Base-by-base conservation (phyloP, 192 early-diverging fungal species). In the Coemansia sp. region DNA sequence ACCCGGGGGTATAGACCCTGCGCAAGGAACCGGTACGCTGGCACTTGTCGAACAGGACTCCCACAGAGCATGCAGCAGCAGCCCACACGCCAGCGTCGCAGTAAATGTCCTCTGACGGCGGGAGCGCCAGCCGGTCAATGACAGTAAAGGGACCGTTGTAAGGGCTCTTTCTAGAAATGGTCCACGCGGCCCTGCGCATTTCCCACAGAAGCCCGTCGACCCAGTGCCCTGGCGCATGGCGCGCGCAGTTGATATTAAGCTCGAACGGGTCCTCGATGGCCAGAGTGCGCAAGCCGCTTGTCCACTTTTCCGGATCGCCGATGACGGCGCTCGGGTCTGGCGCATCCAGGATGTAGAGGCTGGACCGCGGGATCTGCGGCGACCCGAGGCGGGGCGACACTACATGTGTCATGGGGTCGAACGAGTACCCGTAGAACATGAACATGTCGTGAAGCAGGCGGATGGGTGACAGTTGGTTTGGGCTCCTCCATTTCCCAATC, bases 221-320 rank as follows among this genome's bases (percentile, higher is more conserved):
- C 78, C 78, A 81, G 59, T 72, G 69, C 2, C 66, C 29, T 34
- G 73, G 73, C 23, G 78, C 78, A 41, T 59, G 61, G 55, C 78
- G 73, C 2, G 64, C 78, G 22, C 73, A 75, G 57, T 81, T 81
- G 25, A 75, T 49, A 3, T 45, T 17, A 14, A 66, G 14, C 32
- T 81, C 78, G 5, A 81, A 81, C 2, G 73, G 73, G 34, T 81
- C 78, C 57, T 81, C 78, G 20, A 81, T 75, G 0, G 70, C 73
- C 55, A 81, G 43, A n/a, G 62, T n/a, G 0, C 76, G 76, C 15
- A 45, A 17, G 42, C 11, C 5, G 14, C 15, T 45, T 45, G 42
- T 13, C 42, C 42, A 45, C 35, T 48, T 38, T 20, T 41, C 49
- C 3, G 71, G 76, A 35, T 49, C 20, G 2, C 9, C 34, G 7